These are phyloP conservation scores for Metschnikowia borealis DNA, from an alignment of 805 yeast species.

Conservation along the genomic window DNA sequence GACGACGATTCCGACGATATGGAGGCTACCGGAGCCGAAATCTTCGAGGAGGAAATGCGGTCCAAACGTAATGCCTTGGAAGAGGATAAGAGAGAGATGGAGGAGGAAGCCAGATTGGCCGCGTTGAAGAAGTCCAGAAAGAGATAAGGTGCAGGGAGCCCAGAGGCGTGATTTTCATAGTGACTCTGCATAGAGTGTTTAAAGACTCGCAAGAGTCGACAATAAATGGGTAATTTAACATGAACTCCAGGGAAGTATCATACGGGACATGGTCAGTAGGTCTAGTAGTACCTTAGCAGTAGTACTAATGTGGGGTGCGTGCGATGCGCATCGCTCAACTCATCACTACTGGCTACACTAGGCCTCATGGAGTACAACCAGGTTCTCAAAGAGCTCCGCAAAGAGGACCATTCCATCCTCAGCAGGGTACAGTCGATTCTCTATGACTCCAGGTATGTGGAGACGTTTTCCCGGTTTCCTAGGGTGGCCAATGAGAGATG, in stretches of 20 bases:
- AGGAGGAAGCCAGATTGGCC: slow-evolving; percentile 47
- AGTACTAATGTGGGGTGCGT: neutral
- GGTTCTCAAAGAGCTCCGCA: slow-evolving; percentile 32
- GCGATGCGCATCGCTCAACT: slow-evolving; percentile 4
- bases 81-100: slow-evolving; percentile 75
- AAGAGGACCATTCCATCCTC: slow-evolving; percentile 55
- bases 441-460: slow-evolving; percentile 14
- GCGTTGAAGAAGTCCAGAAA: slow-evolving; percentile 36
- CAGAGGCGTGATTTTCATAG: neutral
- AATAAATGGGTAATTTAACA: no score
- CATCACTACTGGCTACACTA: neutral
- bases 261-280: no score
- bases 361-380: slow-evolving; percentile 15
- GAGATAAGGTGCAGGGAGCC: neutral
- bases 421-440: slow-evolving; percentile 65
- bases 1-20: slow-evolving; percentile 60
- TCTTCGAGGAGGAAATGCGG: slow-evolving; percentile 73
- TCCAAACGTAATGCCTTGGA: slow-evolving; percentile 64
- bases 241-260: no score
- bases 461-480: slow-evolving; percentile 30
- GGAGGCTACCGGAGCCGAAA: slow-evolving; percentile 94
- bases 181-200: neutral
- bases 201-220: no score
- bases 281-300: no score
- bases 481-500: slow-evolving; percentile 77